These are phyloP conservation scores for Hypoxylon subgilvum DNA, from an alignment of 495 filamentous ascomycete species.

Conservation along the genomic window DNA sequence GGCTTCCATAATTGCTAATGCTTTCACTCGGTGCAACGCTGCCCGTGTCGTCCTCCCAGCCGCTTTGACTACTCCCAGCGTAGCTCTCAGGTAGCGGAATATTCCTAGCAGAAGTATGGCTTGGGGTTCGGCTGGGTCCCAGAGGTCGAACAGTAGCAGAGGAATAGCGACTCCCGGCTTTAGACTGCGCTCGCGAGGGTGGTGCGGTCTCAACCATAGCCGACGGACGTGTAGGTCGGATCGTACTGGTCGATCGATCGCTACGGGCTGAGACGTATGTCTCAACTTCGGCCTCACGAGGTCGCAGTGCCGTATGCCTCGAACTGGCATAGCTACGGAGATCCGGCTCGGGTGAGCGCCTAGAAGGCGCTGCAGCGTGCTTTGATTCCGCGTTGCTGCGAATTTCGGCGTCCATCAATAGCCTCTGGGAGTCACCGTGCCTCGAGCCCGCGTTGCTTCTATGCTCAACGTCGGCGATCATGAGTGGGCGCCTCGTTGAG, in stretches of 20 bases:
- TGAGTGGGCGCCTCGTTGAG: conserved; percentile 40
- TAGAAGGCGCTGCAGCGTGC: conserved; percentile 3
- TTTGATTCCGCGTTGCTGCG: conserved; percentile 38
- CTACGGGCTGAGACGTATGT: conserved; percentile 49
- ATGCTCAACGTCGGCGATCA: conserved; percentile 37
- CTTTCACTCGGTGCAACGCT: conserved; percentile 69
- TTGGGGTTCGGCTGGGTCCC: conserved; percentile 31
- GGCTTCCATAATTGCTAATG: conserved; percentile 67
- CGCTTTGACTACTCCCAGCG: conserved; percentile 31
- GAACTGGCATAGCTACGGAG: conserved; percentile 18
- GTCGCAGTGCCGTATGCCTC: conserved; percentile 19
- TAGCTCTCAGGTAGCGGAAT: conserved; percentile 59
- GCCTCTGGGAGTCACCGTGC: conserved; percentile 8
- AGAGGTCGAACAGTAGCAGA: conserved; percentile 42
- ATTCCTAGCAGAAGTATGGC: conserved; percentile 44
- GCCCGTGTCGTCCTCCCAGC: conserved; percentile 47
- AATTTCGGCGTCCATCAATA: conserved; percentile 40
- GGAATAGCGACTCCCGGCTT: conserved; percentile 40
- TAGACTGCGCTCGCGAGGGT: conserved; percentile 38
- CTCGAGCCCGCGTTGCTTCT: conserved; percentile 30
- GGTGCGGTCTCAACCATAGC: conserved; percentile 21
- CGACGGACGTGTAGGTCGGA: conserved; percentile 26
- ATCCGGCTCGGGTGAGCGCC: conserved; percentile 25
- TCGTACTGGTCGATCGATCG: conserved; percentile 43
- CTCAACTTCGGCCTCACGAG: conserved; percentile 38